phyloP scores from a whole-genome alignment of 139 green algal genomes.

The Auxenochlorella protothecoides region DNA sequence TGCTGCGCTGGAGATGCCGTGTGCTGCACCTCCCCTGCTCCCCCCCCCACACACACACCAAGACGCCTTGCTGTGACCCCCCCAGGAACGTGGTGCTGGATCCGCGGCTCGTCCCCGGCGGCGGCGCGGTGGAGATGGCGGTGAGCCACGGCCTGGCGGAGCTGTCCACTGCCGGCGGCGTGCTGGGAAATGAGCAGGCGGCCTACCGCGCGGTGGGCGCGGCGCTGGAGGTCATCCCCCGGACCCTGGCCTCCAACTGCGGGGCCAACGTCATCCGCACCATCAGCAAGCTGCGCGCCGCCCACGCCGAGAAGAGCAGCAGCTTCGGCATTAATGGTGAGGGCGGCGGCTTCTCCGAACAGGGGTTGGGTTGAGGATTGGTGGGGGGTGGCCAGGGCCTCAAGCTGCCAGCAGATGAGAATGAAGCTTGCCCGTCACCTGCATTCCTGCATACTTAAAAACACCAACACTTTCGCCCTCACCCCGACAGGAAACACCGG shows the following conservation, averaged over 20 bases:
- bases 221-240: constrained; percentile 95
- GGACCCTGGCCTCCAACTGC: constrained; percentile 96
- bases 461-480: no score
- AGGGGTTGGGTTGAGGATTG: no score
- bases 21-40: no score
- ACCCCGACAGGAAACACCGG: constrained; percentile 26
- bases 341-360: neutral
- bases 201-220: constrained; percentile 63
- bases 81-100: constrained; percentile 26
- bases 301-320: constrained; percentile 49
- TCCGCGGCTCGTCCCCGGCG: constrained; percentile 85
- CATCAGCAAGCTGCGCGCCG: constrained; percentile 92
- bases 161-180: constrained; percentile 26
- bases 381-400: neutral
- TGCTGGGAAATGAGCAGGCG: constrained; percentile 43
- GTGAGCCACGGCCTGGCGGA: constrained; percentile 55
- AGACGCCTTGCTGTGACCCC: no score
- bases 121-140: constrained; percentile 96
- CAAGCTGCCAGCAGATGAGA: neutral
- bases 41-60: no score
- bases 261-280: constrained; percentile 96
- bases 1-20: no score
- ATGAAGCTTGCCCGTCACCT: no score
- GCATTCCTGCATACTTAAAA: no score
- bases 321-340: constrained; percentile 81